phyloP scores from a whole-genome alignment of 441 rosid genomes.

The Metrosideros polymorpha region DNA sequence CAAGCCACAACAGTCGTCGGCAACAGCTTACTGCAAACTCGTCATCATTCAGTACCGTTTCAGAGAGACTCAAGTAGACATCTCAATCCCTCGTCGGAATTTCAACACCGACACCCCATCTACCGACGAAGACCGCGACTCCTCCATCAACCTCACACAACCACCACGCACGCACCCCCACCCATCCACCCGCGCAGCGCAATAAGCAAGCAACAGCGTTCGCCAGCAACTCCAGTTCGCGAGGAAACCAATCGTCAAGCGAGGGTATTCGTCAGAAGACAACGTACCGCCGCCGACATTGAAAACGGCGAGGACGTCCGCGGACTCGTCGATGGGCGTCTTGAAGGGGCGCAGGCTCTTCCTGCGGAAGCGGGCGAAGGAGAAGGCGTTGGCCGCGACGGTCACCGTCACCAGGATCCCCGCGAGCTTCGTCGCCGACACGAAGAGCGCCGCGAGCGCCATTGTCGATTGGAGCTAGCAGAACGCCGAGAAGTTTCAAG shows the following conservation, averaged over 20 bases:
- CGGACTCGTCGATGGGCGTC: conserved; percentile 73
- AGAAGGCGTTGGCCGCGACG: conserved; percentile 68
- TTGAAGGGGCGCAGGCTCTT: conserved; percentile 38
- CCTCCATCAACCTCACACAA: neutral
- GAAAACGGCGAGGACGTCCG: conserved; percentile 67
- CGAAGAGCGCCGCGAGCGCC: conserved; percentile 38
- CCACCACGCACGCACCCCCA: neutral
- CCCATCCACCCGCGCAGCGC: neutral
- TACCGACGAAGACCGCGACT: neutral
- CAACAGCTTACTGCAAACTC: neutral
- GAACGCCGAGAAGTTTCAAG: neutral
- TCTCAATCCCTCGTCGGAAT: neutral
- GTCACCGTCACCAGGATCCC: conserved; percentile 53
- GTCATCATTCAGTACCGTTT: neutral
- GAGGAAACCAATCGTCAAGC: neutral
- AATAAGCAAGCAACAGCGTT: neutral
- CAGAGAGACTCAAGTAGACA: neutral
- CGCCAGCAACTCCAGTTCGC: neutral
- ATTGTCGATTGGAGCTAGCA: neutral
- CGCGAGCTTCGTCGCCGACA: conserved; percentile 54
- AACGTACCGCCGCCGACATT: conserved; percentile 19
- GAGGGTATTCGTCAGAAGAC: neutral
- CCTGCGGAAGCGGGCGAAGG: conserved; percentile 62
- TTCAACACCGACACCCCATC: neutral
- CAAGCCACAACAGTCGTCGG: neutral